These are phyloP conservation scores for Hansenula sp. DNA, from an alignment of 1,139 yeast genomes.

Conservation along the genomic window DNA sequence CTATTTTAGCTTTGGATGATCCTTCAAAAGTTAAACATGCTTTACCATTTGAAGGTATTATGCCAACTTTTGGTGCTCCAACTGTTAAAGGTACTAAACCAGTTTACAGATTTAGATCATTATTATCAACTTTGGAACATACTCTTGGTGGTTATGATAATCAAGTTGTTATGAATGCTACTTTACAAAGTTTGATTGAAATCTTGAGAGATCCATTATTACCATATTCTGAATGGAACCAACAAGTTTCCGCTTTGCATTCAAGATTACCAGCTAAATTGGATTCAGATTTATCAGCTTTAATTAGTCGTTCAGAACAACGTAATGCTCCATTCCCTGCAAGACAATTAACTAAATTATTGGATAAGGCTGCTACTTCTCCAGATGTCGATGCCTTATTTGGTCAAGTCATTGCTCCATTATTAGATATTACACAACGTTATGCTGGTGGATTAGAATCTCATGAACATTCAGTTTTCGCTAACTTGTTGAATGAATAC, in stretches of 20 bases:
- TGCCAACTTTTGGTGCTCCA: slow-evolving; percentile 87
- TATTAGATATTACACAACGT: slow-evolving; percentile 62
- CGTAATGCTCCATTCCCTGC: slow-evolving; percentile 91
- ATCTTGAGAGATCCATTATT: slow-evolving; percentile 74
- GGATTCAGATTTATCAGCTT: slow-evolving; percentile 58
- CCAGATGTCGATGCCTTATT: slow-evolving; percentile 49
- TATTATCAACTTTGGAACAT: slow-evolving; percentile 60
- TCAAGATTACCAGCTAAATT: slow-evolving; percentile 80
- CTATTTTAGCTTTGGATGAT: slow-evolving; percentile 90
- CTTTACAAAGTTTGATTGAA: slow-evolving; percentile 67
- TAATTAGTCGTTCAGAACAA: slow-evolving; percentile 62
- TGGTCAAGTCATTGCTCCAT: slow-evolving; percentile 62
- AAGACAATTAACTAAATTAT: slow-evolving; percentile 62
- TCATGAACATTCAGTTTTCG: slow-evolving; percentile 78
- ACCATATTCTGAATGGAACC: slow-evolving; percentile 91
- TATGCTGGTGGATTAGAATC: slow-evolving; percentile 74
- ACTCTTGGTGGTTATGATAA: slow-evolving; percentile 90
- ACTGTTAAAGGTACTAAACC: slow-evolving; percentile 79
- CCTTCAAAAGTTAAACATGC: slow-evolving; percentile 98
- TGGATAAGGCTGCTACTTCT: slow-evolving; percentile 34
- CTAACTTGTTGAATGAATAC: slow-evolving; percentile 65
- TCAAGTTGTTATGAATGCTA: slow-evolving; percentile 85
- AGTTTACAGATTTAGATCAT: slow-evolving; percentile 63
- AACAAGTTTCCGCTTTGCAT: slow-evolving; percentile 84
- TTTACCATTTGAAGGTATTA: slow-evolving; percentile 87